Evolutionary conservation across 179 eudicot species (phyloP).

Genomic region (Patellifolia procumbens): DNA sequence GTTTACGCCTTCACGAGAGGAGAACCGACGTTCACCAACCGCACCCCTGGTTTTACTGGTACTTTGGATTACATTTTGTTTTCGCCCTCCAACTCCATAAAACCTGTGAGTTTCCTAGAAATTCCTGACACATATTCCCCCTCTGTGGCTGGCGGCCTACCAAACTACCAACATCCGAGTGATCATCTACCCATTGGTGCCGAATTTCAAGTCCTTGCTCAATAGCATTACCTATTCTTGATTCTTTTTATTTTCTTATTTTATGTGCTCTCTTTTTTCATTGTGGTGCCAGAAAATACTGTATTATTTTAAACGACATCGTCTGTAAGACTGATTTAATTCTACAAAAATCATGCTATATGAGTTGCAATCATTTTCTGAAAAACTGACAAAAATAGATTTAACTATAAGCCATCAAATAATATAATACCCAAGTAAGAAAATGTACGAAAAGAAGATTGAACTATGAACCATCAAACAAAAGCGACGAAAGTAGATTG

Average conservation of each 20-base stretch:
- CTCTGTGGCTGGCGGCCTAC: slow-evolving; percentile 72
- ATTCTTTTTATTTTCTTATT: neutral
- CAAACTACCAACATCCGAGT: slow-evolving; percentile 85
- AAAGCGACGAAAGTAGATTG: too few species aligned
- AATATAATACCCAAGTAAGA: too few species aligned
- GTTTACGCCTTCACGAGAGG: slow-evolving; percentile 71
- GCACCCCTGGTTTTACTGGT: slow-evolving; percentile 84
- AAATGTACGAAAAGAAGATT: too few species aligned
- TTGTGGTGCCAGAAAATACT: neutral
- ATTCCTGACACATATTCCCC: slow-evolving; percentile 64
- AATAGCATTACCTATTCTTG: slow-evolving; percentile 1
- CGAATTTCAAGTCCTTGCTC: slow-evolving; percentile 60
- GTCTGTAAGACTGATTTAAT: neutral
- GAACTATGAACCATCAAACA: too few species aligned
- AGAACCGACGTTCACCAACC: slow-evolving; percentile 87
- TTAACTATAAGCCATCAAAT: too few species aligned
- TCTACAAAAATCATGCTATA: too few species aligned
- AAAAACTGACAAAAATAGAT: too few species aligned
- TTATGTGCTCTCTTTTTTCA: neutral
- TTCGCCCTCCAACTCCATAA: slow-evolving; percentile 48
- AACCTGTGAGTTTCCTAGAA: slow-evolving; percentile 72
- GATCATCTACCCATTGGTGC: slow-evolving; percentile 96
- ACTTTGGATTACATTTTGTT: slow-evolving; percentile 90
- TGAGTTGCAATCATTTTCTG: too few species aligned
- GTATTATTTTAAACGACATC: neutral